These are phyloP conservation scores for Zopfia rhizophila DNA, from an alignment of 2,329 filamentous ascomycete genomes.

Conservation along the genomic window DNA sequence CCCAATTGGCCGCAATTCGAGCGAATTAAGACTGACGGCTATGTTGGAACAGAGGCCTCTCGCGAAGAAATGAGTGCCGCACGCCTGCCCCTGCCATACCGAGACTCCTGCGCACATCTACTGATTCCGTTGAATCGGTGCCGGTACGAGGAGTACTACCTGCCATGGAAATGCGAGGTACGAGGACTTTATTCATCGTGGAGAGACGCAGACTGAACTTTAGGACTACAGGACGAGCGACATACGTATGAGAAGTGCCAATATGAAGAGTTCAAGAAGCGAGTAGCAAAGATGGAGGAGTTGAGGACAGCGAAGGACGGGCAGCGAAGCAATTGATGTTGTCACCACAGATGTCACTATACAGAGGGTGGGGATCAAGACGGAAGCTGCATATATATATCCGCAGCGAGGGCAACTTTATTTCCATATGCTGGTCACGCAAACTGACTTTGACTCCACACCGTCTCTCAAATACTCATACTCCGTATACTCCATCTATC, in stretches of 20 bases:
- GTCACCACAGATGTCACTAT: not conserved
- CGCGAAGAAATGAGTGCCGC: conserved; percentile 95
- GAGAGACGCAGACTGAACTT: conserved; percentile 21
- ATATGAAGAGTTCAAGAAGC: conserved; percentile 98
- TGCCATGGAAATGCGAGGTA: conserved; percentile 98
- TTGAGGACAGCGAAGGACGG: conserved; percentile 85
- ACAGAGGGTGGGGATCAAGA: not conserved
- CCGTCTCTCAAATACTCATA: too few relatives aligned
- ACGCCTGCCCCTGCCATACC: conserved; percentile 86
- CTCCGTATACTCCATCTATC: too few relatives aligned
- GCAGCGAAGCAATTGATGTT: conserved; percentile 80
- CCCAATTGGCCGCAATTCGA: conserved; percentile 31
- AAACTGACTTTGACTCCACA: not conserved
- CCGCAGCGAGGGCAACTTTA: conserved; percentile 26
- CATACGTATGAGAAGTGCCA: conserved; percentile 99
- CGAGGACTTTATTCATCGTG: conserved; percentile 40
- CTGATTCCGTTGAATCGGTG: conserved; percentile 96
- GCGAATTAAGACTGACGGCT: conserved; percentile 41
- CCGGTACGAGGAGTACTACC: conserved; percentile 89
- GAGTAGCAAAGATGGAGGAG: conserved; percentile 98
- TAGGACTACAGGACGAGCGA: conserved; percentile 78
- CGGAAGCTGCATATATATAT: conserved; percentile 48
- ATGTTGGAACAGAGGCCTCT: conserved; percentile 72
- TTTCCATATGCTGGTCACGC: not conserved
- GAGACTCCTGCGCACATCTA: conserved; percentile 94